Evolutionary conservation across 1,284 basidiomycete species (phyloP), one percentile per base, ranked within the genome.

Genomic region (Leccinum subrobustum): DNA sequence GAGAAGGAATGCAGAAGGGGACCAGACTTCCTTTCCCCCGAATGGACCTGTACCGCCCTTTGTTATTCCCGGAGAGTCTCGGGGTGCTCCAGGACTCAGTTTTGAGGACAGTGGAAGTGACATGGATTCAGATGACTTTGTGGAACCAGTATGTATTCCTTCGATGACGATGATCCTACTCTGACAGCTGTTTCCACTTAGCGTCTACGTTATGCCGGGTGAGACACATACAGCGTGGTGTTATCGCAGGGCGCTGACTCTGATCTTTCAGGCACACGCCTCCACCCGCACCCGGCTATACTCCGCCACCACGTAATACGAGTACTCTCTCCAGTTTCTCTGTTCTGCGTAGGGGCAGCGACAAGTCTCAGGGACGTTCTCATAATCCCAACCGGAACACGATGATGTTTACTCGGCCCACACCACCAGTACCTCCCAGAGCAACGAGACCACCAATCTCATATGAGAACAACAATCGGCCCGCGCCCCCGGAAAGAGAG

Each of bases 81-180:
- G 52, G 23, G 9, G 59, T 50, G 8, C 47, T 18, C 62, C 70
- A 6, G 60, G 56, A 58, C 35, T 65, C 4, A 51, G 57, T 14
- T 60, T 66, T 23, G 73, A 73, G 5, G 73, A 75, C 57, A 74
- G 68, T 52, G 73, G 54, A 54, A 70, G 71, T 8, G 72, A 72
- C 3, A 69, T 74, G 66, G 73, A 72, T 56, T 54, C 67, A 29
- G 73, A 71, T 18, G 62, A 68, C 18, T 55, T 64, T 14, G 37
- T 64, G 50, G 59, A 50, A 48, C 61, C 53, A 2, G 70, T 71
- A 33, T 4, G 68, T 61, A 11, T 1, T 47, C 9, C 39, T 52
- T 60, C 3, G 16, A 52, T 3, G 4, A n/a, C 54, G 18, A 14
- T 54, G 9, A 51, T 52, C 16, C 6, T 23, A 6, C 20, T 35